Evolutionary conservation across 2,329 filamentous ascomycete genomes (phyloP), one percentile per base, ranked within the genome.

Genomic region (Podosphaera aphanis): DNA sequence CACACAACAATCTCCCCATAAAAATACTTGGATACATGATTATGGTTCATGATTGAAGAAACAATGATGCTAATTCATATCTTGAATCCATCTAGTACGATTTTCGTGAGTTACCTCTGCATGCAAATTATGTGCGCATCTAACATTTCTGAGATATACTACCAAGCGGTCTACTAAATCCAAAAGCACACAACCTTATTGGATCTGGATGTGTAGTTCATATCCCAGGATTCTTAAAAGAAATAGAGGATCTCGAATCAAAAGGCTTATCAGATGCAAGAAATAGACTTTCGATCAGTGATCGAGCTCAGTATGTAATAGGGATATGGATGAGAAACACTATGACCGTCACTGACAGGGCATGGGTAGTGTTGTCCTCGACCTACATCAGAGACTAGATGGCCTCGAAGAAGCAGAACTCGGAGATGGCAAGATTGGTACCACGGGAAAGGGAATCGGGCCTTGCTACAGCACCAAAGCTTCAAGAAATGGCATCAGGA

Each of bases 91-190:
- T 27, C 13, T 48, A 42, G 42, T 70, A 68, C 37, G 49, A 63
- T 57, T 48, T 71, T 66, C 57, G 40, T 47, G 21, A 16, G 46
- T 44, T 27, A 21, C n/a, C 4, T 40, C 16, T 15, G 29, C 31
- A 21, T 36, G 8, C 16, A 19, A 16, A 5, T 29, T 40, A 29
- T 7, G 11, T 21, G 16, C 25, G 42, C 6, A 21, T 23, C 29
- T 46, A 10, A 46, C 33, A 11, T 42, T 10, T 35, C n/a, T 7
- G 19, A 33, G 31, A 69, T 68, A 61, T 80, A 49, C 62, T 79
- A 43, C 72, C 76, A 20, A 80, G 74, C 47, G 82, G 81, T 48
- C 69, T 86, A 49, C 67, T 86, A 52, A 81, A 79, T 58, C 76
- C 79, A 6, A 64, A 65, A 40, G 81, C 73, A 59, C 67, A 74